phyloP scores from a whole-genome alignment of 2,329 filamentous ascomycete species.

The Botrytis elliptica region DNA sequence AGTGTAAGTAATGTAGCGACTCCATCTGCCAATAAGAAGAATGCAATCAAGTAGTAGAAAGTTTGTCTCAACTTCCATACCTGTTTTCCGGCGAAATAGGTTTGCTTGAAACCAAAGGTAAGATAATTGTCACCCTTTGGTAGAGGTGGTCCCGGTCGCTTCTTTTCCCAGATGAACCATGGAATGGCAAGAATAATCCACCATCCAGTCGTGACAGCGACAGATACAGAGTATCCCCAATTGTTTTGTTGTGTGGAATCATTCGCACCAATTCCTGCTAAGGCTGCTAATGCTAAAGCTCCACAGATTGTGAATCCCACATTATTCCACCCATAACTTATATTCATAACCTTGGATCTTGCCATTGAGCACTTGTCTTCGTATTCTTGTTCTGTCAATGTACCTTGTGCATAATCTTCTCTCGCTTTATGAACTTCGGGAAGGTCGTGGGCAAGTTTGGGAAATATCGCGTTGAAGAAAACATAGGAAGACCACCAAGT shows the following conservation, averaged over 20 bases:
- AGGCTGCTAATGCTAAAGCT: slow-evolving; percentile 34
- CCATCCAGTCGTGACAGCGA: slow-evolving; percentile 37
- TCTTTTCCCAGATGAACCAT: slow-evolving; percentile 39
- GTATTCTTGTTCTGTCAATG: slow-evolving; percentile 33
- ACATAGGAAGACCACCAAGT: slow-evolving; percentile 39
- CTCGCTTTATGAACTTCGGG: slow-evolving; percentile 34
- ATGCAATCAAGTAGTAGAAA: slow-evolving; percentile 36
- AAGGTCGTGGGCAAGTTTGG: slow-evolving; percentile 37
- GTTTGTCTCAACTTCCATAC: slow-evolving; percentile 37
- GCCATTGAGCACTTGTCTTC: slow-evolving; percentile 36
- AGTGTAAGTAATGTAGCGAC: slow-evolving; percentile 34
- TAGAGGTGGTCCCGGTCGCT: slow-evolving; percentile 35
- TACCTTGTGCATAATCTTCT: slow-evolving; percentile 30
- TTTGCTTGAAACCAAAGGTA: slow-evolving; percentile 38
- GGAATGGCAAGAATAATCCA: slow-evolving; percentile 38
- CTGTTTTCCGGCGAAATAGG: slow-evolving; percentile 35
- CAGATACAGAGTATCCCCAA: slow-evolving; percentile 37
- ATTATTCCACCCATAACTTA: slow-evolving; percentile 38
- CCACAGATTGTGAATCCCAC: slow-evolving; percentile 36
- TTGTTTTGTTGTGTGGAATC: slow-evolving; percentile 34
- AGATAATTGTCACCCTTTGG: slow-evolving; percentile 35
- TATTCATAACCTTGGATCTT: slow-evolving; percentile 38
- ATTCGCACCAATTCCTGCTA: slow-evolving; percentile 34
- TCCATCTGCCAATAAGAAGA: slow-evolving; percentile 38
- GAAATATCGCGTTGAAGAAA: slow-evolving; percentile 40